A percentile compares a stretch with the other conserved stretches of the same genome.
Evolutionary conservation across 78 protist species (phyloP).

Genomic region (Carpediemonas membranifera): DNA sequence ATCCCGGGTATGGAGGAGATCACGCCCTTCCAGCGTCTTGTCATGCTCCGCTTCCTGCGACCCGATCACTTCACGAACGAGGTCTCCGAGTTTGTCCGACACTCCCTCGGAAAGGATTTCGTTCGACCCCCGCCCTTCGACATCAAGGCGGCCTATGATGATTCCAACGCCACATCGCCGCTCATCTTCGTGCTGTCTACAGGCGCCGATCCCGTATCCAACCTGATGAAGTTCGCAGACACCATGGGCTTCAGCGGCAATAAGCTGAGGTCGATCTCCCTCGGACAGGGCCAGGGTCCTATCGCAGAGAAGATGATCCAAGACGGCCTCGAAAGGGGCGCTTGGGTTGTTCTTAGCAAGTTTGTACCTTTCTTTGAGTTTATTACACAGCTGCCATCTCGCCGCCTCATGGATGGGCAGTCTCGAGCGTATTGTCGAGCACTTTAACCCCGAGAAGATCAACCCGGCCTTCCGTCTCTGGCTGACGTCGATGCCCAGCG

Average conservation of each 20-base stretch:
- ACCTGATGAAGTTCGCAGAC: constrained; percentile 53
- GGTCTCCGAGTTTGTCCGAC: constrained; percentile 40
- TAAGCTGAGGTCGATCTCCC: constrained; percentile 53
- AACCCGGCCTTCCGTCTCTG: constrained; percentile 69
- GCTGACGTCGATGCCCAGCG: constrained; percentile 73
- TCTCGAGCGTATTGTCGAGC: constrained; percentile 51
- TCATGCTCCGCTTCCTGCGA: constrained; percentile 55
- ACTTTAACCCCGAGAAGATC: constrained; percentile 29
- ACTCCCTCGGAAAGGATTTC: constrained; percentile 31
- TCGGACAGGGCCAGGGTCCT: constrained; percentile 81
- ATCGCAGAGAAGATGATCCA: constrained; percentile 54
- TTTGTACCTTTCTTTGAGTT: no score
- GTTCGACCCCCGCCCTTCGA: constrained; percentile 78
- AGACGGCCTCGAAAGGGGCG: constrained; percentile 53
- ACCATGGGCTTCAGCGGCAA: constrained; percentile 37
- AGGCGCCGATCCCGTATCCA: constrained; percentile 77
- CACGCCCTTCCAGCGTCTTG: constrained; percentile 39
- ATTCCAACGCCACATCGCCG: constrained; percentile 43
- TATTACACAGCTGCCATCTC: constrained; percentile 77
- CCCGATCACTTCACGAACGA: constrained; percentile 57
- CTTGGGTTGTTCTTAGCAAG: constrained; percentile 72
- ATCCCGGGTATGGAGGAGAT: no score
- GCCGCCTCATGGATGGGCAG: constrained; percentile 62
- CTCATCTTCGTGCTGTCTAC: constrained; percentile 72
- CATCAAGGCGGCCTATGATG: constrained; percentile 43